These are phyloP conservation scores for Cephaloascus fragrans DNA, from an alignment of 805 yeast genomes.

Conservation along the genomic window DNA sequence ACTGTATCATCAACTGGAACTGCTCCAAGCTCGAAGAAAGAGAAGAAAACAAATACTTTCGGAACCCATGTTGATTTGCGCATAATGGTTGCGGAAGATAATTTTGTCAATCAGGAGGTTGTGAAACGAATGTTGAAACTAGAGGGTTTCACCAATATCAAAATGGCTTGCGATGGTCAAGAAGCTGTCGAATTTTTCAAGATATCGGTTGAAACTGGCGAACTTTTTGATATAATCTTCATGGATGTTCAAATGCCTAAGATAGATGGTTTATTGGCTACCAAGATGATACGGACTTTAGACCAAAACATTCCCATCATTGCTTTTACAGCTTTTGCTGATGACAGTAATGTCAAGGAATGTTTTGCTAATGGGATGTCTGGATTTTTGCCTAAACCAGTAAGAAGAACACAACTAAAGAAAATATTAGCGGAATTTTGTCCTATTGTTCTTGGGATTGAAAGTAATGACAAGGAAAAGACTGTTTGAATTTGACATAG, in stretches of 20 bases:
- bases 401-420: slow-evolving; percentile 58
- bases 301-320: slow-evolving; percentile 70
- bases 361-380: slow-evolving; percentile 89
- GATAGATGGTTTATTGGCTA: slow-evolving; percentile 82
- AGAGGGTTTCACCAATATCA: slow-evolving; percentile 67
- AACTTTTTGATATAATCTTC: slow-evolving; percentile 61
- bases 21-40: not conserved
- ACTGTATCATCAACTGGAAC: not conserved
- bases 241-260: slow-evolving; percentile 99
- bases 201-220: slow-evolving; percentile 28
- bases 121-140: slow-evolving; percentile 77
- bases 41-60: not conserved
- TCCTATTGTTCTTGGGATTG: slow-evolving; percentile 9
- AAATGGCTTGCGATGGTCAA: slow-evolving; percentile 81
- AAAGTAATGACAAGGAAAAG: too few relatives aligned
- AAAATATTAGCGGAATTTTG: slow-evolving; percentile 43
- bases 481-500: too few relatives aligned
- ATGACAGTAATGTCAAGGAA: slow-evolving; percentile 77
- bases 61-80: slow-evolving; percentile 19
- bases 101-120: slow-evolving; percentile 89
- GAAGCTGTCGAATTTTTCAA: slow-evolving; percentile 72
- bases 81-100: slow-evolving; percentile 89
- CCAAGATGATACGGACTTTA: slow-evolving; percentile 58
- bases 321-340: slow-evolving; percentile 94
- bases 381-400: slow-evolving; percentile 88